Conservation (phyloP, 495 filamentous ascomycete species). For the Aspergillus sclerotioniger region DNA sequence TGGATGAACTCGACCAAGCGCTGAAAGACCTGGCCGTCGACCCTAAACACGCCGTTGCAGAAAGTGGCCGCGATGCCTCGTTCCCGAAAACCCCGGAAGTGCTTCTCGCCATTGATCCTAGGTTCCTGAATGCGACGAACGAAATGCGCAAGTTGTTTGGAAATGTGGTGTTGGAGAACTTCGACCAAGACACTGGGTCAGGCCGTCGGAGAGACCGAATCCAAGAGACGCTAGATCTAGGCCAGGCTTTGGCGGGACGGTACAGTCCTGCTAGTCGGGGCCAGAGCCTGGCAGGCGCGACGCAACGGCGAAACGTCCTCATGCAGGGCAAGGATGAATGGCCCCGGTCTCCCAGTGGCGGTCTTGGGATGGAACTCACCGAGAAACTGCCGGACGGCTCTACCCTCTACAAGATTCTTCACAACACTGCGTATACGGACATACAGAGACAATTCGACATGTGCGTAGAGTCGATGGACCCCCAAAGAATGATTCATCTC, state of each 20-base stretch:
- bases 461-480: constrained; percentile 79
- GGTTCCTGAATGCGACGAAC: constrained; percentile 79
- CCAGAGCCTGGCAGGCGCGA: constrained; percentile 65
- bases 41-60: constrained; percentile 24
- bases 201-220: constrained; percentile 52
- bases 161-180: constrained; percentile 66
- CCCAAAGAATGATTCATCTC: constrained; percentile 63
- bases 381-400: constrained; percentile 51
- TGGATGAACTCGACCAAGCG: constrained; percentile 84
- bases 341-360: constrained; percentile 77
- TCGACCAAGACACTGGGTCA: constrained; percentile 52
- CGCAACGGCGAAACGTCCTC: constrained; percentile 73
- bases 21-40: constrained; percentile 59
- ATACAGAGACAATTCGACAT: constrained; percentile 73
- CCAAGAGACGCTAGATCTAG: constrained; percentile 62
- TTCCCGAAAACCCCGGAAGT: constrained; percentile 44
- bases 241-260: constrained; percentile 64
- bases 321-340: constrained; percentile 89
- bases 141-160: constrained; percentile 96
- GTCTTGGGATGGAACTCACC: constrained; percentile 78
- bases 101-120: constrained; percentile 72
- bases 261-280: constrained; percentile 55
- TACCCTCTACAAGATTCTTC: constrained; percentile 65
- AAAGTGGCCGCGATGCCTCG: constrained; percentile 41
- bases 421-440: constrained; percentile 71